Conservation (phyloP, 2,329 filamentous ascomycete species). For the Sporothrix inflata region DNA sequence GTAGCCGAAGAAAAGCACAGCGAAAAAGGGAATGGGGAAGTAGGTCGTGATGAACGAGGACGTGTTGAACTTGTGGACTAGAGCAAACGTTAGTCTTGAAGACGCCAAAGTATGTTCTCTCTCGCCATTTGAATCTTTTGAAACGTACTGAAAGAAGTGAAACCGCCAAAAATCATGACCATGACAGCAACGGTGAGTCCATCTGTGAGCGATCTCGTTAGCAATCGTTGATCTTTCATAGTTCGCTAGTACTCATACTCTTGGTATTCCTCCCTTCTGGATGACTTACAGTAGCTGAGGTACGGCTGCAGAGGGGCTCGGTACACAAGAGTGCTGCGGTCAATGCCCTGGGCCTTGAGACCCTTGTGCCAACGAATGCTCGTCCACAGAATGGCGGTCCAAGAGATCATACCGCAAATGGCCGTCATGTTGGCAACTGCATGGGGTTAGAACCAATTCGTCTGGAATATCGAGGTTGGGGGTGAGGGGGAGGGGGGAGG, state of each 20-base stretch:
- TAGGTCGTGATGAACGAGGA: conserved; percentile 24
- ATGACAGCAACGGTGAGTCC: conserved; percentile 29
- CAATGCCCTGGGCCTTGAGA: not conserved
- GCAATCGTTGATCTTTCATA: too few relatives aligned
- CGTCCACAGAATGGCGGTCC: conserved; percentile 25
- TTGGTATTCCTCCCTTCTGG: too few relatives aligned
- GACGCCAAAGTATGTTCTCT: too few relatives aligned
- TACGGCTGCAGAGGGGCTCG: not conserved
- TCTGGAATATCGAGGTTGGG: too few relatives aligned
- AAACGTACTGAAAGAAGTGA: not conserved
- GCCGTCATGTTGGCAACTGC: conserved; percentile 28
- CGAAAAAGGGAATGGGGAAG: conserved; percentile 26
- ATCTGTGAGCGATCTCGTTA: not conserved
- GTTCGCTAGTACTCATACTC: too few relatives aligned
- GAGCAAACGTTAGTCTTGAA: not conserved
- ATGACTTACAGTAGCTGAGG: conserved; percentile 17
- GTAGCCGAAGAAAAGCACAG: conserved; percentile 22
- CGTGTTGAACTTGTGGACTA: conserved; percentile 18
- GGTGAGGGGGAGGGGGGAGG: too few relatives aligned
- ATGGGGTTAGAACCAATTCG: too few relatives aligned
- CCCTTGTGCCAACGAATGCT: conserved; percentile 3
- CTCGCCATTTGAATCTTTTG: not conserved
- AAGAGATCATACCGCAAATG: conserved; percentile 30
- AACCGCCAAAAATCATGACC: conserved; percentile 23
- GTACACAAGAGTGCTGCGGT: not conserved